Evolutionary conservation across 1,139 yeast genomes (phyloP).

Genomic region (Saccharomycopsis hybrid): DNA sequence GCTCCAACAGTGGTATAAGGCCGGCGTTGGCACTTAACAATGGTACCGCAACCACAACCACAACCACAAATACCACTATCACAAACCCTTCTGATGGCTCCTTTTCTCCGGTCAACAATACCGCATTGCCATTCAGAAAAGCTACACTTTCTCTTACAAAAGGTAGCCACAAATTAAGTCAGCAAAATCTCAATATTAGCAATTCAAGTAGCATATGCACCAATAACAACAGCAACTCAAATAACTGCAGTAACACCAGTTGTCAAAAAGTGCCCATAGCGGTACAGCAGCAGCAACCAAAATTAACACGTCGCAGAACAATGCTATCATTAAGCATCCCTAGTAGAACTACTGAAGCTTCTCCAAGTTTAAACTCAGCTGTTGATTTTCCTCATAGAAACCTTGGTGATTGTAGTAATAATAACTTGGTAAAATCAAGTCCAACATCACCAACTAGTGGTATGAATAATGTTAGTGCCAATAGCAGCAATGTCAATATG

Average conservation of each 20-base stretch:
- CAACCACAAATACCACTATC: no score
- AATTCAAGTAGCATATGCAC: neutral
- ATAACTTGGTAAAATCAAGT: neutral
- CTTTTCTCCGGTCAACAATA: neutral
- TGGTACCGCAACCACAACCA: no score
- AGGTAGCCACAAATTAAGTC: neutral
- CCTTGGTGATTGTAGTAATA: neutral
- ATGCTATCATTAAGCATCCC: conserved; percentile 35
- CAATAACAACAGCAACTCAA: no score
- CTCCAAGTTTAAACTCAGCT: conserved; percentile 10
- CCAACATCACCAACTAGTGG: conserved; percentile 1
- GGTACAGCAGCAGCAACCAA: neutral
- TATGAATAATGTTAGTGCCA: neutral
- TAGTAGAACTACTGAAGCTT: conserved; percentile 13
- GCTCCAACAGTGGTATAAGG: no score
- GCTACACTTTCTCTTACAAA: neutral
- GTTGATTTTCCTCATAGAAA: neutral
- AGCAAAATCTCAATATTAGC: neutral
- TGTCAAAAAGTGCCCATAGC: neutral
- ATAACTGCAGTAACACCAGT: neutral
- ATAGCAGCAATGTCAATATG: no score
- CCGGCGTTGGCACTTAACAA: no score
- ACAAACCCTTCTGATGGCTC: no score
- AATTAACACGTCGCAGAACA: conserved; percentile 8
- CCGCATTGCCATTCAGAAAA: neutral